These are phyloP conservation scores for Euphorbia lathyris DNA, from an alignment of 345 rosid species.

Conservation along the genomic window DNA sequence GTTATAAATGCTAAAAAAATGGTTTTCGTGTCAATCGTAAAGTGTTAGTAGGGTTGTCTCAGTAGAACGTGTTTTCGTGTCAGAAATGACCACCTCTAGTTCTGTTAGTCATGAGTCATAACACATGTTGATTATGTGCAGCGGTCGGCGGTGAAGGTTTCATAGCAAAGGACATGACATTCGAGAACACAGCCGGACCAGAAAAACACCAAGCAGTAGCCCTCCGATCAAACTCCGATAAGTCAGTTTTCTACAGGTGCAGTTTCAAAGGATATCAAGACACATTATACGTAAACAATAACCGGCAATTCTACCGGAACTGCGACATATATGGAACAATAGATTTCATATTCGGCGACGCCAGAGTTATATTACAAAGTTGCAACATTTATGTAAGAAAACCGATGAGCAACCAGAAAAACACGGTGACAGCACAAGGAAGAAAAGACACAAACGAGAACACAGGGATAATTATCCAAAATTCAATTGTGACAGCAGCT, in stretches of 20 bases:
- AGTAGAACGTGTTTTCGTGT: too few relatives aligned
- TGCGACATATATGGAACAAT: conserved; percentile 71
- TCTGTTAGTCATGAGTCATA: too few relatives aligned
- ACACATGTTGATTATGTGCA: conserved; percentile 16
- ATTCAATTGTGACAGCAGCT: conserved; percentile 49
- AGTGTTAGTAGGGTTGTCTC: too few relatives aligned
- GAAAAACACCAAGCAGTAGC: conserved; percentile 83
- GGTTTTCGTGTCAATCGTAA: too few relatives aligned
- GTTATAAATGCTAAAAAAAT: too few relatives aligned
- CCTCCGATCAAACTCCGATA: conserved; percentile 73
- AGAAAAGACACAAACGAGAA: conserved; percentile 66
- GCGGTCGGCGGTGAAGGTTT: conserved; percentile 67
- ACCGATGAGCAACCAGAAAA: conserved; percentile 48
- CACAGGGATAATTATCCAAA: conserved; percentile 76
- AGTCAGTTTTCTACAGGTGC: conserved; percentile 71
- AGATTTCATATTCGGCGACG: conserved; percentile 83
- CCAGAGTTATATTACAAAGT: conserved; percentile 52
- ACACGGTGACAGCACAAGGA: conserved; percentile 73
- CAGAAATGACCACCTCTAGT: too few relatives aligned
- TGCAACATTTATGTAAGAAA: conserved; percentile 61
- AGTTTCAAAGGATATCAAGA: conserved; percentile 91
- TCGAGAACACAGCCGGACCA: conserved; percentile 89
- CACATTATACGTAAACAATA: conserved; percentile 72
- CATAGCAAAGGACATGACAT: conserved; percentile 72
- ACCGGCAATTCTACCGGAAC: conserved; percentile 78